These are phyloP conservation scores for Trichothecium roseum DNA, from an alignment of 2,329 filamentous ascomycete species.

Conservation along the genomic window DNA sequence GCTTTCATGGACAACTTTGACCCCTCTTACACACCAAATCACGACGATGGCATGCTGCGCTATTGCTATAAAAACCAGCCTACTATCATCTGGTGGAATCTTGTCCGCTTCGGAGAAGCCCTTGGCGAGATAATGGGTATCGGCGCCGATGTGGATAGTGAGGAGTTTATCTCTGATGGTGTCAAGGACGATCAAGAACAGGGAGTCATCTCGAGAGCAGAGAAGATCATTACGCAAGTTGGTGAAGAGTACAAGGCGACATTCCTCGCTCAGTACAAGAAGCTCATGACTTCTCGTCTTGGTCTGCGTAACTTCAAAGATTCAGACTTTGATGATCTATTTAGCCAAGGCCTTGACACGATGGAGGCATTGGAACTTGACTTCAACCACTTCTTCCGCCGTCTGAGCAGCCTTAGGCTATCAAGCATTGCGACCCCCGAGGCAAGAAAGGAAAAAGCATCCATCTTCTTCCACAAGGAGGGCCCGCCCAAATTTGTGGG, in stretches of 20 bases:
- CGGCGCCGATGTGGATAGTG: conserved; percentile 60
- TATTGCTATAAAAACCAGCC: conserved; percentile 94
- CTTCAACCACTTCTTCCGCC: conserved; percentile 89
- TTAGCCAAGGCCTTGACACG: conserved; percentile 72
- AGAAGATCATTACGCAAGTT: conserved; percentile 67
- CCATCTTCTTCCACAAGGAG: conserved; percentile 71
- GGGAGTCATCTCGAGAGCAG: conserved; percentile 64
- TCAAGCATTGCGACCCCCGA: conserved; percentile 55
- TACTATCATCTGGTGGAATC: conserved; percentile 97
- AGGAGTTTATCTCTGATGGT: conserved; percentile 61
- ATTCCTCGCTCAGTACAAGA: conserved; percentile 83
- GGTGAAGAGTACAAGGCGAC: conserved; percentile 84
- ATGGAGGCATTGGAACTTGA: conserved; percentile 78
- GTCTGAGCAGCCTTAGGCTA: conserved; percentile 55
- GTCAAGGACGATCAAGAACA: conserved; percentile 52
- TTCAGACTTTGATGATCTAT: conserved; percentile 68
- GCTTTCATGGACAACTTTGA: conserved; percentile 98
- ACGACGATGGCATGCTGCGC: conserved; percentile 79
- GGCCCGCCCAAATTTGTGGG: conserved; percentile 44
- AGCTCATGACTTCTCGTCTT: conserved; percentile 68
- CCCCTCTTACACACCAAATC: conserved; percentile 88
- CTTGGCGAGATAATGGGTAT: conserved; percentile 81
- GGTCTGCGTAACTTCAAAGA: conserved; percentile 62
- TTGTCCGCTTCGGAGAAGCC: conserved; percentile 81
- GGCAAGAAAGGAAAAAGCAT: conserved; percentile 50